These are phyloP conservation scores for Backusella parvicylindrica DNA, from an alignment of 192 early-diverging fungal genomes.

Conservation along the genomic window DNA sequence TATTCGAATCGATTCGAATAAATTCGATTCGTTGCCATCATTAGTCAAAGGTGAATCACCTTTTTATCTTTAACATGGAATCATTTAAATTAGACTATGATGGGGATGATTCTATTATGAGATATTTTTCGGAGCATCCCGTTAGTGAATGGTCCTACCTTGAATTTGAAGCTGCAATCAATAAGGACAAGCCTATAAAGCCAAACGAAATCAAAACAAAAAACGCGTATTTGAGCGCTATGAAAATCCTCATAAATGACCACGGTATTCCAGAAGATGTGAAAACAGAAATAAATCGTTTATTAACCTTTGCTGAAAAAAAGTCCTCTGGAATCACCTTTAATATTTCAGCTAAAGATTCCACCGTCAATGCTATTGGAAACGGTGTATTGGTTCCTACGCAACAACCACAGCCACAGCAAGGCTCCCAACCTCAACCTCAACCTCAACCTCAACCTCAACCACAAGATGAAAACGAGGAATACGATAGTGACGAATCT, in stretches of 20 bases:
- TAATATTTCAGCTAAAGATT: slow-evolving; percentile 10
- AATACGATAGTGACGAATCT: not conserved
- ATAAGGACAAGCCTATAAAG: not conserved
- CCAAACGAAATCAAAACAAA: not conserved
- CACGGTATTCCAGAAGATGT: not conserved
- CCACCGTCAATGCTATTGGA: slow-evolving; percentile 8
- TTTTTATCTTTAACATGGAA: not conserved
- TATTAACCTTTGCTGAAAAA: not conserved
- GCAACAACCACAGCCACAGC: not conserved
- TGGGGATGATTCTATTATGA: not conserved
- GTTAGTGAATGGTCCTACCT: slow-evolving; percentile 1
- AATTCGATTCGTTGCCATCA: too few relatives aligned
- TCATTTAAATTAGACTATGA: not conserved
- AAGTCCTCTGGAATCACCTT: not conserved
- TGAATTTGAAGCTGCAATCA: not conserved
- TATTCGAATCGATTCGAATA: too few relatives aligned
- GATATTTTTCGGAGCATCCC: slow-evolving; percentile 3
- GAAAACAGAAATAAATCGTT: slow-evolving; percentile 6
- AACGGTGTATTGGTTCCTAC: not conserved
- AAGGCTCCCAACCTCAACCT: not conserved
- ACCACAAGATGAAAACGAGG: not conserved
- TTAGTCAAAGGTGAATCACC: too few relatives aligned
- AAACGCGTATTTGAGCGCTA: not conserved
- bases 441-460: too few relatives aligned
- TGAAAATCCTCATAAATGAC: not conserved